phyloP scores from a whole-genome alignment of 2,329 filamentous ascomycete genomes.

The Venturiaceae sp. region DNA sequence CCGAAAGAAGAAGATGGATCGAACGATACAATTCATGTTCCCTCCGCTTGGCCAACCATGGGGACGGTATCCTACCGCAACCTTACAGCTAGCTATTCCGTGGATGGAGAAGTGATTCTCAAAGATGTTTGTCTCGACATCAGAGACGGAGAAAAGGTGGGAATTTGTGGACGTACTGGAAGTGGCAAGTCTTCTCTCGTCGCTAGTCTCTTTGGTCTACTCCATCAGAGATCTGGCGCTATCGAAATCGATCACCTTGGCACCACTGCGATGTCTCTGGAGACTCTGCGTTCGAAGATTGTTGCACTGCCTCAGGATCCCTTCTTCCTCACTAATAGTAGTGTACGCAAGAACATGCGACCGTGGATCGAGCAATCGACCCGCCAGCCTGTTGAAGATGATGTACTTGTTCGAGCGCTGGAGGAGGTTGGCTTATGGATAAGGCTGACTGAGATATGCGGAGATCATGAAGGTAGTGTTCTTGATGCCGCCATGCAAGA shows the following conservation, averaged over 20 bases:
- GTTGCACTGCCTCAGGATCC: constrained; percentile 46
- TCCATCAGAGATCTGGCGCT: constrained; percentile 26
- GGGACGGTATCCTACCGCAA: not conserved
- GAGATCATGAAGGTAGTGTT: not conserved
- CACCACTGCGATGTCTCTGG: constrained; percentile 29
- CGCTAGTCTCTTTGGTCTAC: constrained; percentile 29
- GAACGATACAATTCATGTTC: constrained; percentile 5
- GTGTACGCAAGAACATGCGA: not conserved
- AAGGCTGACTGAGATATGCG: not conserved
- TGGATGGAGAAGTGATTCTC: constrained; percentile 10
- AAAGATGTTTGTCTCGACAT: constrained; percentile 20
- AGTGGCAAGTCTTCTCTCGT: constrained; percentile 34
- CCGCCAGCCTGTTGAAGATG: not conserved
- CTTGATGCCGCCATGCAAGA: not conserved
- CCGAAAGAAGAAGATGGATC: constrained; percentile 18
- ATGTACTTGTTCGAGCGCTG: not conserved
- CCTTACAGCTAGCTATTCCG: not conserved
- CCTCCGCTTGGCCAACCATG: not conserved
- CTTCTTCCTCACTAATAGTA: constrained; percentile 32
- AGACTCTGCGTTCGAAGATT: constrained; percentile 35
- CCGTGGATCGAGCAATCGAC: not conserved
- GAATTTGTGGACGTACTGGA: constrained; percentile 23
- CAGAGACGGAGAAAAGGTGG: constrained; percentile 20
- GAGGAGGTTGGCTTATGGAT: not conserved
- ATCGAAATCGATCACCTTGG: constrained; percentile 36